Evolutionary conservation across 768 basidiomycete genomes (phyloP).

Genomic region (Naganishia randhawae): DNA sequence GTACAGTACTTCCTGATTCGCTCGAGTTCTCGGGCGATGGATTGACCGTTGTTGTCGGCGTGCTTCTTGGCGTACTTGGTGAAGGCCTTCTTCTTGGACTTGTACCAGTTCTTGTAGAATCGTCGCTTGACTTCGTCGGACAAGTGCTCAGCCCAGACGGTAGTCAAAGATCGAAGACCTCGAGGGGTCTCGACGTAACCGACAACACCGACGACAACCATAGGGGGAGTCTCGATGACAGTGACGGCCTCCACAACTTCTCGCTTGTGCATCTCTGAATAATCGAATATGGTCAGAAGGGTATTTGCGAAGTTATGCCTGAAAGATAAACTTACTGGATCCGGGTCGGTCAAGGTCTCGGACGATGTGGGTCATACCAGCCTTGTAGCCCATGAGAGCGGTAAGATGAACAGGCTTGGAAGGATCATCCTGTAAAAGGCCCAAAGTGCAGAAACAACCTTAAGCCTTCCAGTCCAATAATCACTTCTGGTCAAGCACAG

Average conservation of each 20-base stretch:
- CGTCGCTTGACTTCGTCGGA: conserved; percentile 97
- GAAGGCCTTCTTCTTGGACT: conserved; percentile 99
- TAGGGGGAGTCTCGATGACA: conserved; percentile 91
- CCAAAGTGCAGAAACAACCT: conserved; percentile 8
- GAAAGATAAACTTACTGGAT: conserved; percentile 69
- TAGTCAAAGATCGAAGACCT: conserved; percentile 96
- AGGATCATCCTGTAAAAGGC: conserved; percentile 77
- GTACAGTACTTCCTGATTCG: conserved; percentile 99
- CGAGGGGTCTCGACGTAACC: conserved; percentile 99
- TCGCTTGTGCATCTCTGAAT: conserved; percentile 97
- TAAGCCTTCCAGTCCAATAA: conserved; percentile 12
- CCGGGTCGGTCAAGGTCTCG: conserved; percentile 99
- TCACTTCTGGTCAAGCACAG: conserved; percentile 25
- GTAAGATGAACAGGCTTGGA: conserved; percentile 99
- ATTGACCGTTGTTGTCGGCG: conserved; percentile 88
- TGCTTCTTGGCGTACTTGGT: conserved; percentile 99
- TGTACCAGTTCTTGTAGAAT: conserved; percentile 99
- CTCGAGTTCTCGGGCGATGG: conserved; percentile 90
- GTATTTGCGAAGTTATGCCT: background rate
- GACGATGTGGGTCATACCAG: conserved; percentile 99
- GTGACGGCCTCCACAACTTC: conserved; percentile 98
- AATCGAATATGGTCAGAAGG: background rate
- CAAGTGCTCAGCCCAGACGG: conserved; percentile 92
- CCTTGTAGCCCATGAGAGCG: conserved; percentile 98
- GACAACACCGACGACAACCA: conserved; percentile 95